Base-by-base conservation (phyloP, 176 grass and related monocot genomes). In the Oryza nivara region DNA sequence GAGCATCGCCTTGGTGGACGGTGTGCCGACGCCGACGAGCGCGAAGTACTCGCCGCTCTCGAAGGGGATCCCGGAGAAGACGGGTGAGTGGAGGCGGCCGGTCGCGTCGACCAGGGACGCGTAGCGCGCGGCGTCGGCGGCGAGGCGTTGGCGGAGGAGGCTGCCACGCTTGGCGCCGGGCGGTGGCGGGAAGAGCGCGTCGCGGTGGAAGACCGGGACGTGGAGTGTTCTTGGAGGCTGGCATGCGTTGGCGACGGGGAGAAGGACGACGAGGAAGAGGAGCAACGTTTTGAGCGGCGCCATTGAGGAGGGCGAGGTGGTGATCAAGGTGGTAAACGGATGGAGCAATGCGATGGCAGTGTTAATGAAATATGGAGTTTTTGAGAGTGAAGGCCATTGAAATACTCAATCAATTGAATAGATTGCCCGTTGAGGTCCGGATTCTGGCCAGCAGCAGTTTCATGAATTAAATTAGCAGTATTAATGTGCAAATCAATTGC, bases 11-110 rank as follows among this genome's bases (percentile, higher is more conserved):
- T 20, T 66, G 38, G 44, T 89, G 7, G 82, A 14, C 60, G 95
- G 91, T 8, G 91, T 88, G 15, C 95, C 95, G 3, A 97, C 84
- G 47, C 87, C 87, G 32, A 97, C 40, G 63, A 73, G 46, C 19
- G 92, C 67, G 52, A 95, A 93, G 90, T 97, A 97, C 82, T 88
- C 91, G 36, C 95, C 91, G 72, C 84, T 97, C 1, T 88, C 76
- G 25, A 88, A 86, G 12, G 91, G 71, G 38, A 83, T 68, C 11
- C 95, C 92, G 4, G 95, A 86, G 9, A 88, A 16, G 30, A 95
- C 82, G 6, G 85, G 70, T 17, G 83, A 85, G 25, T 82, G 88
- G n/a, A 92, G 80, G 56, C 41, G 74, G 19, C 66, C 45, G 1
- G 47, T 41, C 8, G 78, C 11, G 32, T 63, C 36, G 46, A 85